Evolutionary conservation across 2,329 filamentous ascomycete genomes (phyloP), one percentile per base, ranked within the genome.

Genomic region (Aspergillus fijiensis): DNA sequence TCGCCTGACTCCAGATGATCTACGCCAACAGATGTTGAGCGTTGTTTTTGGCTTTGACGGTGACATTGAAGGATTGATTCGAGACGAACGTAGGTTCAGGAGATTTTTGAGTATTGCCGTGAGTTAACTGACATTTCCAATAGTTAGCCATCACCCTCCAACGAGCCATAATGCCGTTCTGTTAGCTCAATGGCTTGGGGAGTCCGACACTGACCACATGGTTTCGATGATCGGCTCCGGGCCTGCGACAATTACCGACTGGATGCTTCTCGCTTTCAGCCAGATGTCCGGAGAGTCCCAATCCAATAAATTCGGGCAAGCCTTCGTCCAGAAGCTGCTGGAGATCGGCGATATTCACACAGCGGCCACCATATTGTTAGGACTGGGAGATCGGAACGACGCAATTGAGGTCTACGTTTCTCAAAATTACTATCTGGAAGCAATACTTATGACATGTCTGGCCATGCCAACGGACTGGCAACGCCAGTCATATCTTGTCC

Each of bases 331-430:
- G 74, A 88, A 92, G 53, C 82, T 99, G 1, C 83, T 99, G 1
- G 92, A 96, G 74, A 91, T 89, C 64, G 92, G 92, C 29, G 95
- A 99, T 69, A 82, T 97, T 2, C 93, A 99, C 72, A 92, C 92
- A 0, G 92, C 95, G 5, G 93, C 92, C 19, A 94, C 94, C 0
- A 94, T 98, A 63, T 87, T 99, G 75, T 87, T 99, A 35, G 92
- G 93, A 14, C 87, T 99, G 76, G 93, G 93, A 2, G 94, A 98
- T 71, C 83, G 91, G 67, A 94, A 96, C 65, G 94, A 99, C 73
- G 95, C 95, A 0, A 93, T 99, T 61, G 95, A 99, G 75, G 89
- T 97, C 31, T 99, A 99, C 69, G 87, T 96, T 33, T 96, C 93
- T 11, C 92, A 95, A 65, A 92, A 89, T 74, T 88, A 89, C 69